Conservation (phyloP, 352 stramenopile genomes). For the Pythium diclinum region DNA sequence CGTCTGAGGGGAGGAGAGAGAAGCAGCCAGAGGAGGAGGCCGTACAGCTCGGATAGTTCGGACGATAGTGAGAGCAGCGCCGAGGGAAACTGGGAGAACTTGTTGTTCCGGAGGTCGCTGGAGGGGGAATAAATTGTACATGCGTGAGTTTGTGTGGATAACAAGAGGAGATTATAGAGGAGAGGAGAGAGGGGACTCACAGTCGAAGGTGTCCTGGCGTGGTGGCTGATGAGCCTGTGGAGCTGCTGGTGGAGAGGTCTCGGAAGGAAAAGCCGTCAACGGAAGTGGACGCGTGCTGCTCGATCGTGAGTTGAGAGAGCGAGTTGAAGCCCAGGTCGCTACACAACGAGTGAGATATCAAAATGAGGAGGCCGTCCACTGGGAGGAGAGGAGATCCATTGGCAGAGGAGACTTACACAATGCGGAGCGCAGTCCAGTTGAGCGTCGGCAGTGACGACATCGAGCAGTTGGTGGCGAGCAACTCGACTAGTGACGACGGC, state of each 20-base stretch:
- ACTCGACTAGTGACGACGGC: neutral
- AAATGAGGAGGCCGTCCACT: neutral
- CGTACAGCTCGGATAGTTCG: neutral
- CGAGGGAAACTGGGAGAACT: neutral
- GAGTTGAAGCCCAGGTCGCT: constrained; percentile 10
- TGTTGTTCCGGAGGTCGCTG: constrained; percentile 4
- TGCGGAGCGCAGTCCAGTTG: neutral
- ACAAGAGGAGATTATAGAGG: neutral
- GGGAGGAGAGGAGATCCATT: neutral
- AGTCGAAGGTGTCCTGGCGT: neutral
- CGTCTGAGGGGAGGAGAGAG: neutral
- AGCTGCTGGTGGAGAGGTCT: neutral
- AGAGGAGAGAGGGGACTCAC: neutral
- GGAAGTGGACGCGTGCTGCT: neutral
- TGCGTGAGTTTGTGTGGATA: neutral
- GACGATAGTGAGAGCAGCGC: neutral
- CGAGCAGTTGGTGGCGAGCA: constrained; percentile 8
- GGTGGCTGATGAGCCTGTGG: neutral
- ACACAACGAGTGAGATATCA: neutral
- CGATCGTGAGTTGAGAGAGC: neutral
- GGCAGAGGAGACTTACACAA: neutral
- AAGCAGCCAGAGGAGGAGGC: neutral
- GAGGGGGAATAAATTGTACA: neutral
- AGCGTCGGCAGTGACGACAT: neutral
- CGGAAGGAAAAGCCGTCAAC: constrained; percentile 3